A percentile compares a stretch with the other conserved stretches of the same genome.
These are phyloP conservation scores for Cordyceps fumosorosea DNA, from an alignment of 2,329 filamentous ascomycete genomes.

Conservation along the genomic window DNA sequence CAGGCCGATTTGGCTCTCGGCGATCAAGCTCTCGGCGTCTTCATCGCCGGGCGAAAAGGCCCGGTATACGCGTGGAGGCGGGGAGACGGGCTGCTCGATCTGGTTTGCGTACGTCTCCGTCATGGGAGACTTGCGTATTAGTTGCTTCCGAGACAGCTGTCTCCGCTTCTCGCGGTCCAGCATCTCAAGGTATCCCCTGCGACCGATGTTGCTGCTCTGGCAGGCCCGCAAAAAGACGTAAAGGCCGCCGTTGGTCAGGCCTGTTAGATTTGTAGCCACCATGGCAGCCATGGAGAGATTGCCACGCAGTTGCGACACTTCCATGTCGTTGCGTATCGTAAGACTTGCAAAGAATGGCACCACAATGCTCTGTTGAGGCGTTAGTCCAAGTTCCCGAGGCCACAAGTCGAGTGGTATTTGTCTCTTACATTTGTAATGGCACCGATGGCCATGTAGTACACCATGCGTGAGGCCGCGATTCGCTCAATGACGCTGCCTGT, in stretches of 20 bases:
- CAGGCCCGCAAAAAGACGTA: constrained; percentile 63
- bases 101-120: constrained; percentile 9
- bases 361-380: constrained; percentile 47
- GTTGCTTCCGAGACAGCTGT: constrained; percentile 17
- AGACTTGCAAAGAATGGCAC: constrained; percentile 59
- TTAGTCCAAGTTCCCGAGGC: neutral
- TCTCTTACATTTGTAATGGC: constrained; percentile 50
- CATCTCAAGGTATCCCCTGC: constrained; percentile 40
- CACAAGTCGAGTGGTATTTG: neutral
- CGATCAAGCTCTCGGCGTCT: neutral
- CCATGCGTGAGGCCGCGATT: constrained; percentile 60
- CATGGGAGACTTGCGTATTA: constrained; percentile 5
- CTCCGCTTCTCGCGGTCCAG: constrained; percentile 29
- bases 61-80: neutral
- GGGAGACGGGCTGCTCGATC: constrained; percentile 8
- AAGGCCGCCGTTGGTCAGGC: constrained; percentile 57
- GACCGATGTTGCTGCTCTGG: constrained; percentile 47
- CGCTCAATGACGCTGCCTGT: constrained; percentile 53
- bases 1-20: constrained; percentile 7
- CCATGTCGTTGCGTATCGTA: constrained; percentile 35
- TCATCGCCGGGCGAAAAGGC: neutral
- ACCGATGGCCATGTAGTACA: constrained; percentile 57
- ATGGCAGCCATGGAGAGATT: constrained; percentile 56
- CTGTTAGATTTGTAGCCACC: constrained; percentile 59
- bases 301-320: constrained; percentile 33